Evolutionary conservation across 164 flowering plant species (phyloP).

Genomic region (Macadamia integrifolia): DNA sequence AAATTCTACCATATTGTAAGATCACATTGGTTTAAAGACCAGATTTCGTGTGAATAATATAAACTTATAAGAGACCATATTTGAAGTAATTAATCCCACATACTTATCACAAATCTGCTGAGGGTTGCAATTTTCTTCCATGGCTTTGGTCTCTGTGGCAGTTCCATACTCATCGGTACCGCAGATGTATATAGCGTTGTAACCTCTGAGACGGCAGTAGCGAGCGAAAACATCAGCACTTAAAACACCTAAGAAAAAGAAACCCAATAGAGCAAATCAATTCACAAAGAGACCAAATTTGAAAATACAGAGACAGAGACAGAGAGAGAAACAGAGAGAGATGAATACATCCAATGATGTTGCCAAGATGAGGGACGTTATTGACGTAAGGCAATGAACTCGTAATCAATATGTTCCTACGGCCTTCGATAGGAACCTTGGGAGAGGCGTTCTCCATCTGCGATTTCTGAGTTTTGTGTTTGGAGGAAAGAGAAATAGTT

Average conservation of each 20-base stretch:
- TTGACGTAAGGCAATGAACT: constrained; percentile 79
- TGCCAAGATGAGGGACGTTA: constrained; percentile 80
- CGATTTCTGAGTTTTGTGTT: background rate
- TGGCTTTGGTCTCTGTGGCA: constrained; percentile 79
- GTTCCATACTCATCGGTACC: constrained; percentile 96
- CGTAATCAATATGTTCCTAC: constrained; percentile 60
- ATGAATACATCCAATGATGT: constrained; percentile 62
- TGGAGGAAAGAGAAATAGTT: background rate
- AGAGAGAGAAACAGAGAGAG: no score
- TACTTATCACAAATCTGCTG: constrained; percentile 85
- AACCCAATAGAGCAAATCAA: no score
- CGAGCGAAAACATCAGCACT: constrained; percentile 91
- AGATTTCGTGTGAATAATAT: background rate
- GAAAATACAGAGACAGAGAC: no score
- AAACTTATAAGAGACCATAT: background rate
- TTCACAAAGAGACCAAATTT: no score
- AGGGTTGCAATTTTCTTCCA: constrained; percentile 75
- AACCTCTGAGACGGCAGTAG: constrained; percentile 68
- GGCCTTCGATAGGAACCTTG: constrained; percentile 53
- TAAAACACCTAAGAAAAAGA: constrained; percentile 50
- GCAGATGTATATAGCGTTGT: constrained; percentile 66
- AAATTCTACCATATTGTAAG: no score
- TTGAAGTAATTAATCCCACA: background rate
- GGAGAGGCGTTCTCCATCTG: constrained; percentile 12
- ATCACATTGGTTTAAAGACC: background rate